Evolutionary conservation across 2,329 filamentous ascomycete species (phyloP), one percentile per base, ranked within the genome.

Genomic region (Hymenoscyphus fraxineus): DNA sequence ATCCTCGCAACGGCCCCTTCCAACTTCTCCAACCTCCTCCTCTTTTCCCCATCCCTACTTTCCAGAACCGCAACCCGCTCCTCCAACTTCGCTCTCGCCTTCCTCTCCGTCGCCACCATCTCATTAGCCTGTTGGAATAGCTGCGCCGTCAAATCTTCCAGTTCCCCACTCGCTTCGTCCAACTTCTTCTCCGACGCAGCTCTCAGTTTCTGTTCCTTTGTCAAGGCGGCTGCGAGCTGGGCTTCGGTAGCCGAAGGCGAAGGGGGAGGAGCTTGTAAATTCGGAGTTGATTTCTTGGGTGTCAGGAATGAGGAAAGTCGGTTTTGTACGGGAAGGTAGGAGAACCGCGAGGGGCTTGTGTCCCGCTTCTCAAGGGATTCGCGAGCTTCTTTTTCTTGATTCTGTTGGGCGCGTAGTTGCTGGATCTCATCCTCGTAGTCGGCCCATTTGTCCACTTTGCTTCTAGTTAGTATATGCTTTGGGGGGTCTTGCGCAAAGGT

Each of bases 61-160:
- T 93, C 90, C 27, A 95, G 77, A 71, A 87, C 80, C 65, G 80
- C 83, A 7, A 95, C 83, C 47, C 89, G 80, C 74, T 89, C 86
- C 78, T 93, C 89, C 31, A 95, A 81, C 72, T 83, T 85, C 6
- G 89, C 89, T 65, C 90, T 80, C 40, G 88, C 89, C 64, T 86
- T 83, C 55, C 91, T 80, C 80, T 95, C 91, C 19, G 83, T 81
- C 1, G 91, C 90, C 22, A 95, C 91, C 91, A 95, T 95, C 78
- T 93, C 87, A 75, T 95, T 95, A 60, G 91, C 91, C 79, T 93
- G 88, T 78, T 91, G 87, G 75, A 95, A 95, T 62, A 95, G 79
- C 60, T 83, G 84, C 22, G 85, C 88, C 72, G 85, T 91, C 68
- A 95, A 80, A 77, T 95, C 91, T 77, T 94, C 91, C 22, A 94